Percentiles rank a stretch among this genome's conserved stretches.
phyloP scores from a whole-genome alignment of 1,284 basidiomycete genomes.

The Tremellales sp. region DNA sequence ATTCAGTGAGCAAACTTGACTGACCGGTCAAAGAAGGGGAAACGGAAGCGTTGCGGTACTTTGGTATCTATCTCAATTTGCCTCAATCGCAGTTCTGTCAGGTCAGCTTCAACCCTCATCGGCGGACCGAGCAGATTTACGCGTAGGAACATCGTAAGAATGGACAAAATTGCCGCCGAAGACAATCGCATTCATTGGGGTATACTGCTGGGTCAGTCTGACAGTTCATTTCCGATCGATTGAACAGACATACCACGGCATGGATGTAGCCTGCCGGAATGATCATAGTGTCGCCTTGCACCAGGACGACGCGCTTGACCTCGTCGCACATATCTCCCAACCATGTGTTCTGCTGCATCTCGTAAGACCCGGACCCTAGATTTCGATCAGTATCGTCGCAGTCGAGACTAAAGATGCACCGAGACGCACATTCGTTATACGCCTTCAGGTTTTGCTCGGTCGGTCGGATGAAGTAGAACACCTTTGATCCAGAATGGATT shows the following conservation, averaged over 20 bases:
- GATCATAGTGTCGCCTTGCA: constrained; percentile 89
- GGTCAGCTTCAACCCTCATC: constrained; percentile 21
- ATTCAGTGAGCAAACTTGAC: constrained; percentile 18
- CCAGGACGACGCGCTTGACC: constrained; percentile 76
- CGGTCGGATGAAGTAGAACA: constrained; percentile 92
- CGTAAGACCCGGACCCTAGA: constrained; percentile 65
- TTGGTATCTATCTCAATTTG: constrained; percentile 89
- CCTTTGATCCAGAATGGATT: constrained; percentile 76
- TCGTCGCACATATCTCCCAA: constrained; percentile 75
- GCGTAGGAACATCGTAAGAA: constrained; percentile 58
- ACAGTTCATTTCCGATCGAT: neutral
- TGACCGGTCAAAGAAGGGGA: constrained; percentile 77
- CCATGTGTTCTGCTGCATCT: constrained; percentile 82
- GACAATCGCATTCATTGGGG: constrained; percentile 85
- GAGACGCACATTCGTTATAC: constrained; percentile 46
- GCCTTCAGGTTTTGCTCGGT: constrained; percentile 83
- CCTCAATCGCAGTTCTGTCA: constrained; percentile 73
- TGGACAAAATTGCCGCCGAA: constrained; percentile 97
- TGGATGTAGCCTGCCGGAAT: constrained; percentile 98
- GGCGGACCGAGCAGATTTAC: constrained; percentile 40
- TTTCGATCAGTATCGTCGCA: neutral
- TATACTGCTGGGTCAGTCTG: constrained; percentile 59
- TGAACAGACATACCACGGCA: constrained; percentile 65
- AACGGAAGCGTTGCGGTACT: constrained; percentile 92
- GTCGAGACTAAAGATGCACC: too few species aligned